Evolutionary conservation across 139 green algal species (phyloP).

Genomic region (Spirogloea muscicola): DNA sequence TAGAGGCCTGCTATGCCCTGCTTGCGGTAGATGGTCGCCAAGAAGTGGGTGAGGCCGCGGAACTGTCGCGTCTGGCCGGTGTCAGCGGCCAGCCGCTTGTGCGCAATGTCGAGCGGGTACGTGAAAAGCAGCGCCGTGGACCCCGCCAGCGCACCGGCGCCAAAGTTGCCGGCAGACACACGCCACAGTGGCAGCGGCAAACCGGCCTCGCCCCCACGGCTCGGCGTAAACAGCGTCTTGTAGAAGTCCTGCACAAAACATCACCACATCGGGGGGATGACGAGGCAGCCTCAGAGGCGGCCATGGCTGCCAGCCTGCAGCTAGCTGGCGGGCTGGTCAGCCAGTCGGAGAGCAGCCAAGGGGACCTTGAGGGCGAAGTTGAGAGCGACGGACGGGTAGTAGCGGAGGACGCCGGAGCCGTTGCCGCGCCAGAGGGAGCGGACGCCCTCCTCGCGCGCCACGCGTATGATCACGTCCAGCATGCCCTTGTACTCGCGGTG

Average conservation of each 20-base stretch:
- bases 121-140: conserved; percentile 92
- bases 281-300: too few relatives aligned
- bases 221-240: conserved; percentile 8
- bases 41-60: conserved; percentile 86
- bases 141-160: conserved; percentile 70
- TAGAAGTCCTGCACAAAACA: conserved; percentile 42
- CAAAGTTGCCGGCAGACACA: conserved; percentile 11
- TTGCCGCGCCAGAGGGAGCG: conserved; percentile 96
- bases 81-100: conserved; percentile 95
- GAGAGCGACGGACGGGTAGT: conserved; percentile 93
- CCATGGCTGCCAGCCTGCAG: too few relatives aligned
- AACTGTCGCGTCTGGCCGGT: conserved; percentile 73
- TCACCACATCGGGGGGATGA: too few relatives aligned
- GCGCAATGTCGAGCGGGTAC: conserved; percentile 98
- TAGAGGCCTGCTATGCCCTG: conserved; percentile 64
- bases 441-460: conserved; percentile 79
- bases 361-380: conserved; percentile 99
- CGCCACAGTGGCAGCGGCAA: too few relatives aligned
- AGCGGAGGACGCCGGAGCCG: conserved; percentile 91
- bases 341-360: too few relatives aligned
- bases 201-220: too few relatives aligned
- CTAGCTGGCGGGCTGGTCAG: too few relatives aligned
- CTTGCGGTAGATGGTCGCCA: conserved; percentile 67
- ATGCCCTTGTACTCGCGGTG: conserved; percentile 55
- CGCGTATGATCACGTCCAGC: conserved; percentile 89